Percentiles rank a stretch among this genome's conserved stretches.
Conservation (phyloP, 225 moss, liverwort and hornwort species). For the Pseudisothecium myosuroides region DNA sequence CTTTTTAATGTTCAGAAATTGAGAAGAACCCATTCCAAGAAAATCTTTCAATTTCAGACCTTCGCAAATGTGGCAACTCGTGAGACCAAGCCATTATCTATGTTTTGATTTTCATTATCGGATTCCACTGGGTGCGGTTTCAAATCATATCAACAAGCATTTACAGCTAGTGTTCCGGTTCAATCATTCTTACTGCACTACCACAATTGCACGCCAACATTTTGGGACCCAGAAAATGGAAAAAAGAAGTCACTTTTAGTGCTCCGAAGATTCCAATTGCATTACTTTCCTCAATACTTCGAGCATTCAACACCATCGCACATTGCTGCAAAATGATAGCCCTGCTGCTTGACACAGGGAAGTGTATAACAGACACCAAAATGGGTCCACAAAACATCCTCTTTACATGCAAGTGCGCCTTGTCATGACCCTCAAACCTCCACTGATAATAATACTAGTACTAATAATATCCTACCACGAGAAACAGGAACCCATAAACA, state of each 20-base stretch:
- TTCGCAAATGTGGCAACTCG: not conserved
- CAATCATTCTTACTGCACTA: not conserved
- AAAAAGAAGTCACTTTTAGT: not conserved
- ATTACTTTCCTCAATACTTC: not conserved
- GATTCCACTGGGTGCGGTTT: too few species aligned
- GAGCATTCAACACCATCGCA: not conserved
- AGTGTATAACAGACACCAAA: not conserved
- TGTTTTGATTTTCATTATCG: not conserved
- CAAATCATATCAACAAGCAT: too few species aligned
- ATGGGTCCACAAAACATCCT: slow-evolving; percentile 2
- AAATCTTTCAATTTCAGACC: not conserved
- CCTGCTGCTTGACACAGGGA: slow-evolving; percentile 1
- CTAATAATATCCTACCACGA: not conserved
- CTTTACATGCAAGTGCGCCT: slow-evolving; percentile 7
- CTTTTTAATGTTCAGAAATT: too few species aligned
- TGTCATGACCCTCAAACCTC: not conserved
- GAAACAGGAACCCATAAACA: not conserved
- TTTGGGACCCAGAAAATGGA: not conserved
- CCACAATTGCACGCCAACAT: not conserved
- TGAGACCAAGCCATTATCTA: not conserved
- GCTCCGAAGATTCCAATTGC: not conserved
- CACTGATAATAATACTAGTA: not conserved
- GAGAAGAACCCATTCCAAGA: not conserved
- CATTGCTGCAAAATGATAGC: not conserved
- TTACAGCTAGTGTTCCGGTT: too few species aligned